These are phyloP conservation scores for Cystobasidiopsis lactophilus DNA, from an alignment of 768 basidiomycete genomes.

Conservation along the genomic window DNA sequence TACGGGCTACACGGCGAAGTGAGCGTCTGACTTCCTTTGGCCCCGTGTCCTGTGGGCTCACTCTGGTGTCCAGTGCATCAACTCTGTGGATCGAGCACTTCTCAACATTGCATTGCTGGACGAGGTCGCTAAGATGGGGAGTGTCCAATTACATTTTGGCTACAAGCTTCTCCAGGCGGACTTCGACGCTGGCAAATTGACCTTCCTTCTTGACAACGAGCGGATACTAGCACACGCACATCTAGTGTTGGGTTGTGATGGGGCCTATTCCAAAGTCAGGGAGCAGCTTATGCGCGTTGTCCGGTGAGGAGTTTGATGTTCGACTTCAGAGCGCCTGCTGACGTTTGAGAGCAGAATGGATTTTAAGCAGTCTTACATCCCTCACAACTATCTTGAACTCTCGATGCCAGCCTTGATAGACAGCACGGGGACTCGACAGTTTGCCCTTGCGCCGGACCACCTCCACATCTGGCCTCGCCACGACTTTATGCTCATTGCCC, in stretches of 20 bases:
- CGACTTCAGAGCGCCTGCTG: neutral
- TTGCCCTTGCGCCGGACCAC: constrained; percentile 77
- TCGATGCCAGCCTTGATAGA: constrained; percentile 57
- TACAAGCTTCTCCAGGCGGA: constrained; percentile 59
- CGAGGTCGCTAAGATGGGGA: constrained; percentile 40
- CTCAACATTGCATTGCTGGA: constrained; percentile 70
- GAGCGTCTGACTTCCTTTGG: constrained; percentile 20
- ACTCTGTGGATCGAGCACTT: constrained; percentile 71
- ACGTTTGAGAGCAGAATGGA: constrained; percentile 40
- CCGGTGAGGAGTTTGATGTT: neutral
- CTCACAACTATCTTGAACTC: constrained; percentile 87
- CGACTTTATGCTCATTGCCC: constrained; percentile 96
- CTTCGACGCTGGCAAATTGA: constrained; percentile 42
- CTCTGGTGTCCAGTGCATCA: constrained; percentile 44
- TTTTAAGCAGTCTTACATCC: constrained; percentile 84
- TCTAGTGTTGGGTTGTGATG: constrained; percentile 60
- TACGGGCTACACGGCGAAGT: constrained; percentile 82
- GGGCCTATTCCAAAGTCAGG: constrained; percentile 74
- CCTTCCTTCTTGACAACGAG: constrained; percentile 30
- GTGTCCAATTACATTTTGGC: constrained; percentile 50
- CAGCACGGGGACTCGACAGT: constrained; percentile 25
- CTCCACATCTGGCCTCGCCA: constrained; percentile 99
- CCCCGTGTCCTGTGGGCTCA: neutral
- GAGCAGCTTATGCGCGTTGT: constrained; percentile 65
- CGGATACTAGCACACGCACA: constrained; percentile 28